A percentile compares a stretch with the other conserved stretches of the same genome.
Evolutionary conservation across 1,139 yeast species (phyloP).

Genomic region (Magnusiomyces clavatus): DNA sequence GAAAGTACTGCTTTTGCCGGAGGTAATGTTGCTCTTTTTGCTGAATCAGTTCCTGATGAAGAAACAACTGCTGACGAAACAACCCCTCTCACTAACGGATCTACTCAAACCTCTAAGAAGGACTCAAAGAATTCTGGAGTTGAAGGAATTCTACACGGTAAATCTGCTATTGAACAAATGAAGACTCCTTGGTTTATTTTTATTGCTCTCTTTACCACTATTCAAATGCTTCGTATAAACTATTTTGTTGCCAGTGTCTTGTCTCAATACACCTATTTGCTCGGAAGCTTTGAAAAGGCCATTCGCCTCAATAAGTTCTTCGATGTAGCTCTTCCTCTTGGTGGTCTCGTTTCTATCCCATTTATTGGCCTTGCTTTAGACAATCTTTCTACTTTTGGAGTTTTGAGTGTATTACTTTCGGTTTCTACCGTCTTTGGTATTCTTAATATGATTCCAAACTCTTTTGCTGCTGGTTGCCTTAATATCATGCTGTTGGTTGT

Average conservation of each 20-base stretch:
- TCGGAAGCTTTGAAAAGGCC: slow-evolving; percentile 49
- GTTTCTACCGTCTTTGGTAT: slow-evolving; percentile 24
- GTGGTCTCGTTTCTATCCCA: slow-evolving; percentile 80
- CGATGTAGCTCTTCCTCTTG: slow-evolving; percentile 78
- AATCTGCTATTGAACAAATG: slow-evolving; percentile 54
- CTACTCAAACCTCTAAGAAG: too few species aligned
- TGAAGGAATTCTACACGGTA: slow-evolving; percentile 77
- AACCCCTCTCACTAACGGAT: too few species aligned
- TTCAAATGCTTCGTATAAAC: slow-evolving; percentile 85
- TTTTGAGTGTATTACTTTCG: slow-evolving; percentile 41
- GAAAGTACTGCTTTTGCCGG: slow-evolving; percentile 2
- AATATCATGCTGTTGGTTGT: slow-evolving; percentile 70
- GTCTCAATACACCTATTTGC: slow-evolving; percentile 66
- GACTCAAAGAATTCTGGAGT: slow-evolving; percentile 43
- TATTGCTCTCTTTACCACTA: slow-evolving; percentile 69
- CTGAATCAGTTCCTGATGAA: slow-evolving; percentile 3
- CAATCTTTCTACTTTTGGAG: slow-evolving; percentile 55
- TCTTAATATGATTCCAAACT: slow-evolving; percentile 15
- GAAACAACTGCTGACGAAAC: slow-evolving; percentile 1
- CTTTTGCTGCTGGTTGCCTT: slow-evolving; percentile 51
- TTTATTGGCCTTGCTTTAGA: slow-evolving; percentile 79
- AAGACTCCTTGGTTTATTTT: slow-evolving; percentile 69
- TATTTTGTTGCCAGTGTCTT: slow-evolving; percentile 84
- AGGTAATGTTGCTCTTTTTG: neutral
- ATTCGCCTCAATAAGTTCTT: slow-evolving; percentile 60